Base-by-base conservation (phyloP, 192 early-diverging fungal genomes). In the Diversispora eburnea region DNA sequence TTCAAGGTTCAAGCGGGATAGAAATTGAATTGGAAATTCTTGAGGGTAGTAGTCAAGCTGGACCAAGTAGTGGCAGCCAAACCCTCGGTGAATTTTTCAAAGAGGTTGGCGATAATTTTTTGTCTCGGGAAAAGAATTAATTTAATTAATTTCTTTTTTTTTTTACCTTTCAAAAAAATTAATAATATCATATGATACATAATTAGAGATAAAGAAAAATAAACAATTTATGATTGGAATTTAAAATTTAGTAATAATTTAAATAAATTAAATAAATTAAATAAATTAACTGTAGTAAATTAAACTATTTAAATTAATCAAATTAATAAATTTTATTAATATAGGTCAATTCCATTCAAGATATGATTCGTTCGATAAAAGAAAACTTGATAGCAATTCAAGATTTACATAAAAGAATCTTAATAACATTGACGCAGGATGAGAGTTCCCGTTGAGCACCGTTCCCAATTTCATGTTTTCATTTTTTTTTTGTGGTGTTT, bases 381-480 rank as follows among this genome's bases (percentile, higher is more conserved):
- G 47, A 68, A 5, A 68, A 68, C 20, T 52, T 39, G 20, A 19
- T 39, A 25, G 67, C 46, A 5, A 48, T 68, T 22, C 20, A 22
- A 54, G 67, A 47, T 54, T 68, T 68, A 68, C 39, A 68, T 48
- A 48, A 54, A 41, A 68, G 67, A 68, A 68, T 46, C 45, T 19
- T 68, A 39, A 43, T 17, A 8, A 49, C 20, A 15, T 22, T 51
- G 12, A 68, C 48, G 12, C 22, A 68, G 9, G 67, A 68, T 54
- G 67, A 68, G 25, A 68, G 67, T 54, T 52, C 51, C 22, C 46
- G 67, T 68, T 68, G 48, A 68, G 67, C 33, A 63, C 61, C 61
- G 61, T 63, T 63, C 61, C 61, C 17, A 63, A 63, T 68, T 49
- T 68, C 19, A 22, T 52, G 20, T 67, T 51, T 33, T 20, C 7